Conservation (phyloP, 108 stramenopile genomes). For the Nitzschia sp. region DNA sequence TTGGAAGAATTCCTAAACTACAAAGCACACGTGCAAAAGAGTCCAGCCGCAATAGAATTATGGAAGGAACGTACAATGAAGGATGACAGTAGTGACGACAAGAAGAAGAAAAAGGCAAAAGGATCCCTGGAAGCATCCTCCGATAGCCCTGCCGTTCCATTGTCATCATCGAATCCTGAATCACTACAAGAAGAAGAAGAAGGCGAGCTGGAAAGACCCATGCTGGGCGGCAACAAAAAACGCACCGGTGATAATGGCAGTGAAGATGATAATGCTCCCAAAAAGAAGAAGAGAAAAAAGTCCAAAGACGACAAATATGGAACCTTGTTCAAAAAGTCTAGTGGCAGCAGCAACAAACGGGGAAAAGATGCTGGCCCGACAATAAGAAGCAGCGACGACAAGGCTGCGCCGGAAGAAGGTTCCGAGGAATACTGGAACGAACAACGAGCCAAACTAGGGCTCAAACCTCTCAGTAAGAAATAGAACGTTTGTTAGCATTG, state of each 20-base stretch:
- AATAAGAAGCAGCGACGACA: neutral
- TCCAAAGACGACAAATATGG: conserved; percentile 56
- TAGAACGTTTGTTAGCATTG: no score
- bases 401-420: conserved; percentile 13
- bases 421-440: conserved; percentile 85
- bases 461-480: conserved; percentile 57
- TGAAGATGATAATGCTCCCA: conserved; percentile 6
- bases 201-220: no score
- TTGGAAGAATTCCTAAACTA: conserved; percentile 53
- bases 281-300: conserved; percentile 29
- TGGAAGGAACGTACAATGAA: conserved; percentile 38
- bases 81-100: conserved; percentile 16
- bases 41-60: conserved; percentile 42
- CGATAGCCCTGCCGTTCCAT: neutral
- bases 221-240: no score
- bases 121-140: conserved; percentile 9
- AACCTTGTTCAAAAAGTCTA: conserved; percentile 59
- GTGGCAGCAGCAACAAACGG: conserved; percentile 18
- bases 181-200: conserved; percentile 2
- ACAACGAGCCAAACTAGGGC: conserved; percentile 74
- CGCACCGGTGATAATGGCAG: conserved; percentile 15
- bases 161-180: neutral
- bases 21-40: conserved; percentile 59
- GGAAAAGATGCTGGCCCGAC: conserved; percentile 7
- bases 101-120: conserved; percentile 24